Percentiles rank a stretch among this genome's conserved stretches.
These are phyloP conservation scores for Laguncularia racemosa DNA, from an alignment of 345 rosid genomes.

Conservation along the genomic window DNA sequence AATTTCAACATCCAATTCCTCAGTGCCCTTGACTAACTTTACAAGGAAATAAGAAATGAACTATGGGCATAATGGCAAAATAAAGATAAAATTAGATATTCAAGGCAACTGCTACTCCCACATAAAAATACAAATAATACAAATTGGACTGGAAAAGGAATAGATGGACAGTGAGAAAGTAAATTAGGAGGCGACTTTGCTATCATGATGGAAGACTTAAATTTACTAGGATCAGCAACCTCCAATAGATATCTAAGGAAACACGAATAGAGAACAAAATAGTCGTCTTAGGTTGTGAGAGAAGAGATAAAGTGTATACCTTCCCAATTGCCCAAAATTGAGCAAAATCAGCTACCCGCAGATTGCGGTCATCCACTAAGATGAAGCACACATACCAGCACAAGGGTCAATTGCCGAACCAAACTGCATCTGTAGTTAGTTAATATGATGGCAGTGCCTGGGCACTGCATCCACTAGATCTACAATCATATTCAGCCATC, in stretches of 20 bases:
- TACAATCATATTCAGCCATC: constrained; percentile 45
- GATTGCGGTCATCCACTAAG: constrained; percentile 99
- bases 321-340: constrained; percentile 99
- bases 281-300: constrained; percentile 35
- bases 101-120: neutral
- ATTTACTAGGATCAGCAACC: constrained; percentile 22
- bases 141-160: neutral
- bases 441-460: constrained; percentile 72
- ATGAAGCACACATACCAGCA: constrained; percentile 94
- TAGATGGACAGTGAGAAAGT: no score
- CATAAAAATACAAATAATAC: neutral
- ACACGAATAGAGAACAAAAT: constrained; percentile 23
- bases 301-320: constrained; percentile 83
- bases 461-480: constrained; percentile 79
- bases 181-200: no score
- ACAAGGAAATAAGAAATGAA: no score
- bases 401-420: constrained; percentile 96
- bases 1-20: no score
- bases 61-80: no score
- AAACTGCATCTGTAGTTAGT: constrained; percentile 95
- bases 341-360: constrained; percentile 99
- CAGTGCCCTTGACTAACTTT: no score
- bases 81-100: no score
- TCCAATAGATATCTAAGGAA: constrained; percentile 24
- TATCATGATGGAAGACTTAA: neutral